These are phyloP conservation scores for Candida chilensis DNA, from an alignment of 805 yeast species.

Conservation along the genomic window DNA sequence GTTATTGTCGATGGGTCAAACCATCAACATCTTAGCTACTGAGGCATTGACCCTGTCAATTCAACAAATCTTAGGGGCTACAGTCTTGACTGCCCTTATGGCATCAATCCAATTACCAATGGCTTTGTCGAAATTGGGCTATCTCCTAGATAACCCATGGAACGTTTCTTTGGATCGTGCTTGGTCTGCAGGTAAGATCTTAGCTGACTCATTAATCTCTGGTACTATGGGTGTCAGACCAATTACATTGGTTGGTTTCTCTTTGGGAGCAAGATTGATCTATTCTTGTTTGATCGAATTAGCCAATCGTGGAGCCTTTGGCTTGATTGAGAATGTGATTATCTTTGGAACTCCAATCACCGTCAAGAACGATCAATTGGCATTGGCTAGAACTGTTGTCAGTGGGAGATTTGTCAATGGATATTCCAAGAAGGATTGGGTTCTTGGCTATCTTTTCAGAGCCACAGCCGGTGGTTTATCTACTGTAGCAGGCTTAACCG, in stretches of 20 bases:
- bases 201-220: slow-evolving; percentile 85
- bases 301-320: slow-evolving; percentile 78
- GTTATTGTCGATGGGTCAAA: slow-evolving; percentile 93
- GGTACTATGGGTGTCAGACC: slow-evolving; percentile 91
- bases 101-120: slow-evolving; percentile 89
- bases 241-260: slow-evolving; percentile 85
- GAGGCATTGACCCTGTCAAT: slow-evolving; percentile 90
- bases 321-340: slow-evolving; percentile 81
- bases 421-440: slow-evolving; percentile 90
- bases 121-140: slow-evolving; percentile 82
- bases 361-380: slow-evolving; percentile 66
- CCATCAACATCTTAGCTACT: slow-evolving; percentile 85
- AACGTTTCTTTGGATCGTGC: slow-evolving; percentile 94
- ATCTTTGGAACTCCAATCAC: slow-evolving; percentile 87
- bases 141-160: slow-evolving; percentile 95
- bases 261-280: slow-evolving; percentile 87
- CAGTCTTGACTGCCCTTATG: slow-evolving; percentile 83
- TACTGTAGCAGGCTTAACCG: slow-evolving; percentile 84
- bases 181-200: slow-evolving; percentile 86
- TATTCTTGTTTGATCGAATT: slow-evolving; percentile 84
- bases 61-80: slow-evolving; percentile 91
- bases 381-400: slow-evolving; percentile 74
- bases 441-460: slow-evolving; percentile 86
- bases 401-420: slow-evolving; percentile 89
- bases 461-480: slow-evolving; percentile 94